phyloP scores from a whole-genome alignment of 768 basidiomycete genomes.

The Psilocybe azurescens region DNA sequence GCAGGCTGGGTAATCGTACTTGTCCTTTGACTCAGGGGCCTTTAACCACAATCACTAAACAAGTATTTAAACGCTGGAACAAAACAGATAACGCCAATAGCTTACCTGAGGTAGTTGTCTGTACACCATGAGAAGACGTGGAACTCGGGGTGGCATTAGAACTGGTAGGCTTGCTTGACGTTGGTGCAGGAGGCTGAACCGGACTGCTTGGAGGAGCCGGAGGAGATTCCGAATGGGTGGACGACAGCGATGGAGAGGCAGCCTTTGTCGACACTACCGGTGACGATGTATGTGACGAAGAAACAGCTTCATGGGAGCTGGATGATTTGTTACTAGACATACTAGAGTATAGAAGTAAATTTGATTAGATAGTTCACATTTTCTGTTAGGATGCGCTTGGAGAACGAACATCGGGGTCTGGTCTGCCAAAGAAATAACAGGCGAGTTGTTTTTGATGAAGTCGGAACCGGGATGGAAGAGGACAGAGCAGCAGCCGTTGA shows the following conservation, averaged over 20 bases:
- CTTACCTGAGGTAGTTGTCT: conserved; percentile 23
- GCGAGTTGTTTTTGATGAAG: conserved; percentile 9
- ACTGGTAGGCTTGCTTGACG: neutral
- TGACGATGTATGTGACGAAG: neutral
- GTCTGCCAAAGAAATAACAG: neutral
- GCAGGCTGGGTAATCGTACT: conserved; percentile 24
- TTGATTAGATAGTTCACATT: neutral
- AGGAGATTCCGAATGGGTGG: neutral
- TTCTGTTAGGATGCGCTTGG: neutral
- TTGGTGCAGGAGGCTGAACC: neutral
- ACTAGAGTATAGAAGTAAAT: neutral
- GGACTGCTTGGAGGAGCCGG: conserved; percentile 12
- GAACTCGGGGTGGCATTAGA: conserved; percentile 6
- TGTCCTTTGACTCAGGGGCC: conserved; percentile 11
- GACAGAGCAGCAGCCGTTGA: neutral
- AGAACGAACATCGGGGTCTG: conserved; percentile 3
- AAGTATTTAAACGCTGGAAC: neutral
- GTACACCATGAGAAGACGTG: conserved; percentile 10
- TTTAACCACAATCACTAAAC: conserved; percentile 19
- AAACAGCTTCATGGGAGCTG: neutral
- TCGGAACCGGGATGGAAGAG: neutral
- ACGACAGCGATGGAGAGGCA: conserved; percentile 1
- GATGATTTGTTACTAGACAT: neutral
- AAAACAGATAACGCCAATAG: neutral
- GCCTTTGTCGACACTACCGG: neutral